Conservation (phyloP, 2,329 filamentous ascomycete genomes). For the Cordyceps cicadae region DNA sequence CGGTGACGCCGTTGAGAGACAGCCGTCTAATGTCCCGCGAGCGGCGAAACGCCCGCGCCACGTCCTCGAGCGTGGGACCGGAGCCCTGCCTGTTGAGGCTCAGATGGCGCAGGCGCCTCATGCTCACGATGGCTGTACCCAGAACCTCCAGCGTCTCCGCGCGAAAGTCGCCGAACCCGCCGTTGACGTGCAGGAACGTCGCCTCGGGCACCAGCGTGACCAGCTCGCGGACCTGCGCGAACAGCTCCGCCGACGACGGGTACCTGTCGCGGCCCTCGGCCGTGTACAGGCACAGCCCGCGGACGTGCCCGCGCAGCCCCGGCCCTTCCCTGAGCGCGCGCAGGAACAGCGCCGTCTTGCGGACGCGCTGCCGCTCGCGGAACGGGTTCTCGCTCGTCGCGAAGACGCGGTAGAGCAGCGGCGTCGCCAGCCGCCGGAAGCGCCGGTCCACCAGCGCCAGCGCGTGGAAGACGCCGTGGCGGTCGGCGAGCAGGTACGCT, state of each 20-base stretch:
- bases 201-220: not conserved
- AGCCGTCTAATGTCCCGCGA: not conserved
- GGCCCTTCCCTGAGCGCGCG: not conserved
- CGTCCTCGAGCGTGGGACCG: not conserved
- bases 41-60: not conserved
- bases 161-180: not conserved
- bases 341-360: not conserved
- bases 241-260: not conserved
- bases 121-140: not conserved
- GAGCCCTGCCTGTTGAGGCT: not conserved
- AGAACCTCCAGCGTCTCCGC: not conserved
- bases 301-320: not conserved
- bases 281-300: not conserved
- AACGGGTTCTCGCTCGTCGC: constrained; percentile 2
- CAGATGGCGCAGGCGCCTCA: not conserved
- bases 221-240: not conserved
- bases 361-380: not conserved
- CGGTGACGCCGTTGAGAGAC: not conserved
- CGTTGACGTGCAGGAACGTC: not conserved
- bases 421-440: not conserved
- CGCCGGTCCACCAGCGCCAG: not conserved
- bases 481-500: not conserved
- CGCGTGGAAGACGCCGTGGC: not conserved
- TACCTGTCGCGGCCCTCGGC: not conserved
- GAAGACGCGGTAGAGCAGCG: not conserved